Percentiles rank a stretch among this genome's conserved stretches.
phyloP scores from a whole-genome alignment of 345 rosid species.

The Lumnitzera littorea region DNA sequence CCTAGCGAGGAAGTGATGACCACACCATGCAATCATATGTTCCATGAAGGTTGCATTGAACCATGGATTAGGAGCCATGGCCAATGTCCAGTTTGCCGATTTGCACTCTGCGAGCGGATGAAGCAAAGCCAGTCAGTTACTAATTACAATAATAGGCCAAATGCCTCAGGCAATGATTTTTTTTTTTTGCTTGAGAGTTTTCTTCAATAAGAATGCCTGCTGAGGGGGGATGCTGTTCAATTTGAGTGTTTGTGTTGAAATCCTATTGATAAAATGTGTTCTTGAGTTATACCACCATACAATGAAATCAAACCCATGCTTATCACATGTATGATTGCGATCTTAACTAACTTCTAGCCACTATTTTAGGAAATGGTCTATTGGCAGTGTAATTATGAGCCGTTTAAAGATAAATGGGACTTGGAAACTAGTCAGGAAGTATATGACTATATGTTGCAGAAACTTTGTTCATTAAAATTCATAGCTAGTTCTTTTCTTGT shows the following conservation, averaged over 20 bases:
- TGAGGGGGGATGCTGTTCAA: constrained; percentile 40
- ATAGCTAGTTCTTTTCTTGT: too few species aligned
- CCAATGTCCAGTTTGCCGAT: constrained; percentile 76
- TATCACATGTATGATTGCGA: too few species aligned
- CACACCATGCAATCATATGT: constrained; percentile 84
- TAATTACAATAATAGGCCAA: constrained; percentile 2
- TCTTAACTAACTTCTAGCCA: too few species aligned
- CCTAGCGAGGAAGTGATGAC: constrained; percentile 50
- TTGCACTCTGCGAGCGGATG: constrained; percentile 22
- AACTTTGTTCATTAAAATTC: too few species aligned
- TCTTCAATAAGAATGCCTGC: constrained; percentile 30
- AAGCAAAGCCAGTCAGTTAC: constrained; percentile 7
- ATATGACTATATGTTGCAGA: too few species aligned
- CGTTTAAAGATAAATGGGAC: too few species aligned
- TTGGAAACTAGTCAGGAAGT: too few species aligned
- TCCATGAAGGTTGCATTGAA: constrained; percentile 74
- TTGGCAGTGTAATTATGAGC: too few species aligned
- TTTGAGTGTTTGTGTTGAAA: constrained; percentile 6
- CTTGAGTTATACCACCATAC: too few species aligned
- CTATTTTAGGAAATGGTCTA: too few species aligned
- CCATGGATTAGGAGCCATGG: constrained; percentile 64
- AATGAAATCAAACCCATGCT: too few species aligned
- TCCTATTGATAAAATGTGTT: too few species aligned
- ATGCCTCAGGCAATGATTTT: constrained; percentile 16
- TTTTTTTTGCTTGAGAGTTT: constrained; percentile 21